A percentile compares a stretch with the other conserved stretches of the same genome.
Evolutionary conservation across 371 early-diverging fungal species (phyloP).

Genomic region (Rhizomucor miehei): DNA sequence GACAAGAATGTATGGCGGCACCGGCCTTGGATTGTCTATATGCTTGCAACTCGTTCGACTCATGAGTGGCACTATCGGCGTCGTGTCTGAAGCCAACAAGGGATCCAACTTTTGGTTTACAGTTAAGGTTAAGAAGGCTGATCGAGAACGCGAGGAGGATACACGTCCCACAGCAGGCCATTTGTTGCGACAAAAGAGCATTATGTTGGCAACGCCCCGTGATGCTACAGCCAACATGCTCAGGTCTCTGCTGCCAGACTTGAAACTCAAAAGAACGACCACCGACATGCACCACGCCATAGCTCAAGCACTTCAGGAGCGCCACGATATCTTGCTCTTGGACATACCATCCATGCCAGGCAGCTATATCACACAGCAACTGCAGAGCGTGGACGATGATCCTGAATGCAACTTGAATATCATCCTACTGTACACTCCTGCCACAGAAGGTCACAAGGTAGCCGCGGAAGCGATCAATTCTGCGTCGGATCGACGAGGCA

Average conservation of each 20-base stretch:
- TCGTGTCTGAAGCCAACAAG: constrained; percentile 45
- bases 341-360: constrained; percentile 45
- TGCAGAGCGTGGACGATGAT: constrained; percentile 45
- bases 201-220: constrained; percentile 36
- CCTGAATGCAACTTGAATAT: constrained; percentile 46
- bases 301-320: constrained; percentile 36
- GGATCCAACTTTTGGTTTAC: constrained; percentile 65
- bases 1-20: constrained; percentile 60
- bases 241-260: constrained; percentile 26
- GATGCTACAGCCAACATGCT: constrained; percentile 42
- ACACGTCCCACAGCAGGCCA: constrained; percentile 11
- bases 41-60: constrained; percentile 52
- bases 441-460: constrained; percentile 43
- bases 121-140: constrained; percentile 30
- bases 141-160: constrained; percentile 14
- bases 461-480: constrained; percentile 42
- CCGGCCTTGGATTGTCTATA: constrained; percentile 63
- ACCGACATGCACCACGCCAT: constrained; percentile 38
- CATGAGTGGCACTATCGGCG: constrained; percentile 57
- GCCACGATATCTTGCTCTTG: constrained; percentile 32
- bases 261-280: constrained; percentile 23
- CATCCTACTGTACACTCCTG: constrained; percentile 39
- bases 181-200: constrained; percentile 21
- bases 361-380: constrained; percentile 33
- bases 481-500: constrained; percentile 38